Conservation (phyloP, 306 rosid species). For the Biancaea sappan region DNA sequence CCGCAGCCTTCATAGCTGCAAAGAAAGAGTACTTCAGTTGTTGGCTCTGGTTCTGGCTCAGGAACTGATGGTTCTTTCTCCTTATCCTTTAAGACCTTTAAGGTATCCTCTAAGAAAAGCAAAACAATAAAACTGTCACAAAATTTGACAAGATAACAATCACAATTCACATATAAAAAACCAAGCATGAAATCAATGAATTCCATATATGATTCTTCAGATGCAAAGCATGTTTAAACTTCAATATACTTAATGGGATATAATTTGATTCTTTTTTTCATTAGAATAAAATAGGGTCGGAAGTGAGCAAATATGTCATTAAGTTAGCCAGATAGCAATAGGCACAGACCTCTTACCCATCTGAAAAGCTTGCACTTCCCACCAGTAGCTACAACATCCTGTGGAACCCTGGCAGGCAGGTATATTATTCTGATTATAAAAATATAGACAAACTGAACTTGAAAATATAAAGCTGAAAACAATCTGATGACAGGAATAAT, state of each 20-base stretch:
- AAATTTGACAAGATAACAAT: slow-evolving; percentile 22
- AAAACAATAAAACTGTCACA: slow-evolving; percentile 33
- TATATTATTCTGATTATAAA: slow-evolving; percentile 23
- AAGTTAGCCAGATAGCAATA: slow-evolving; percentile 21
- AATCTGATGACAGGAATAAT: not conserved
- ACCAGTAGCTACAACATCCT: slow-evolving; percentile 94
- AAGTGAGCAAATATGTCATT: not conserved
- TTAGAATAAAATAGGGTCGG: not conserved
- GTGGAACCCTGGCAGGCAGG: slow-evolving; percentile 74
- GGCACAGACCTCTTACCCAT: slow-evolving; percentile 83
- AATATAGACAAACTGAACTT: not conserved
- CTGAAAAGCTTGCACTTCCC: slow-evolving; percentile 80
- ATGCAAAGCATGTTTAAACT: slow-evolving; percentile 26
- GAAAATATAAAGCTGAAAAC: not conserved
- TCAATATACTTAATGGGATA: not conserved
- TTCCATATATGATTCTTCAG: slow-evolving; percentile 15
- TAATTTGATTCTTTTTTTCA: not conserved
- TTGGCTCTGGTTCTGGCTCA: slow-evolving; percentile 96
- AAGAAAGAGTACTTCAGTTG: slow-evolving; percentile 95
- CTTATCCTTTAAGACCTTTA: slow-evolving; percentile 73
- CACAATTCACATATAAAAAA: not conserved
- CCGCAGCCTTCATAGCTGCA: slow-evolving; percentile 98
- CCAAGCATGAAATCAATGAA: not conserved
- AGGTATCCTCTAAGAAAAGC: slow-evolving; percentile 63
- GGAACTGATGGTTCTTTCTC: slow-evolving; percentile 63